Evolutionary conservation across 768 basidiomycete species (phyloP).

Genomic region (Pleurotus tuber-regium): DNA sequence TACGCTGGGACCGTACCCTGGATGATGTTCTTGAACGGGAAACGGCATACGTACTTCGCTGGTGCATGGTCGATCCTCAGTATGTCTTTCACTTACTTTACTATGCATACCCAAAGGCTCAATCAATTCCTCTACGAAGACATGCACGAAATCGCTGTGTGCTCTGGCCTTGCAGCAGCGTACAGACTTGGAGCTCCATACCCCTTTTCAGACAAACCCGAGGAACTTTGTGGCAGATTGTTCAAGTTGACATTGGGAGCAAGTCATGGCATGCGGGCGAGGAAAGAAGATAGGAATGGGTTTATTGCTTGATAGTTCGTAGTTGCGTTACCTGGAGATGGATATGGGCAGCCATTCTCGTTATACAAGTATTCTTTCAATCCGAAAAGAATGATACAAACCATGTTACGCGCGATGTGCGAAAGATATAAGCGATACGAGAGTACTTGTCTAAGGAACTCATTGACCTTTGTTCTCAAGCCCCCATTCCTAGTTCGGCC

Average conservation of each 20-base stretch:
- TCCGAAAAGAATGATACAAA: neutral
- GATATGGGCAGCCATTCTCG: too few relatives aligned
- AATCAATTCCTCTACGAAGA: constrained; percentile 17
- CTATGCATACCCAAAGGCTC: neutral
- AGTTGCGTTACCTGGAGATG: too few relatives aligned
- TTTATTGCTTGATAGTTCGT: constrained; percentile 15
- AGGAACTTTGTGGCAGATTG: constrained; percentile 25
- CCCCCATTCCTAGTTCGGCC: constrained; percentile 24
- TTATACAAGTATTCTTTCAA: too few relatives aligned
- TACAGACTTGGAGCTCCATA: constrained; percentile 36
- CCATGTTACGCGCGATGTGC: neutral
- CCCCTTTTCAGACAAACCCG: constrained; percentile 29
- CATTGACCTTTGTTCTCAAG: too few relatives aligned
- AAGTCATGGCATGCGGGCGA: constrained; percentile 18
- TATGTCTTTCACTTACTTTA: constrained; percentile 11
- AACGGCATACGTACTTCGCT: constrained; percentile 32
- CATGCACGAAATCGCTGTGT: constrained; percentile 38
- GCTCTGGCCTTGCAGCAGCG: constrained; percentile 35
- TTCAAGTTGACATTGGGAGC: constrained; percentile 27
- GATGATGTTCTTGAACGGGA: constrained; percentile 37
- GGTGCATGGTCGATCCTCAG: constrained; percentile 37
- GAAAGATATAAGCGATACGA: neutral
- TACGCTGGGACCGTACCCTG: constrained; percentile 35
- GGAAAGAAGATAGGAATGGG: constrained; percentile 20
- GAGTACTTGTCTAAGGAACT: neutral